These are phyloP conservation scores for Sclerotinia trifoliorum DNA, from an alignment of 2,329 filamentous ascomycete genomes.

Conservation along the genomic window DNA sequence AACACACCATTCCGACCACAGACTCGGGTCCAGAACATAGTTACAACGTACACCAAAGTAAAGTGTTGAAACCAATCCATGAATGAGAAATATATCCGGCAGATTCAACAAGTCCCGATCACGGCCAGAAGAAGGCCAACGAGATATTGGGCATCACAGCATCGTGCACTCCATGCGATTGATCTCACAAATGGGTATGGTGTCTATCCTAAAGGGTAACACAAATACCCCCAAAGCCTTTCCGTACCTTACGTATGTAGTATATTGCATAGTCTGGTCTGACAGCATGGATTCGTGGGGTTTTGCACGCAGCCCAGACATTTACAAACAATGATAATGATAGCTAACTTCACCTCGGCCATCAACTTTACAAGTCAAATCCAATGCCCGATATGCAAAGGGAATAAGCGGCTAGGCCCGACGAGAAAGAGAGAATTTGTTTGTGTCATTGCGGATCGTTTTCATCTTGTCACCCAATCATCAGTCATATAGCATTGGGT, in stretches of 20 bases:
- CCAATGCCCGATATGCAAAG: constrained; percentile 20
- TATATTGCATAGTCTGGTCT: not conserved
- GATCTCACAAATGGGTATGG: constrained; percentile 3
- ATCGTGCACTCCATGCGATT: constrained; percentile 2
- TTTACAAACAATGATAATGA: not conserved
- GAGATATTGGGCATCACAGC: constrained; percentile 19
- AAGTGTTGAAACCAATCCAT: constrained; percentile 11
- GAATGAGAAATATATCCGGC: not conserved
- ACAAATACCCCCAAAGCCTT: constrained; percentile 1
- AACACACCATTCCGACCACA: not conserved
- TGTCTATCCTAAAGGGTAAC: not conserved
- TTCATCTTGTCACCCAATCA: constrained; percentile 7
- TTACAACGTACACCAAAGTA: not conserved
- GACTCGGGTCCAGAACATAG: constrained; percentile 18
- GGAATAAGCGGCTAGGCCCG: constrained; percentile 12
- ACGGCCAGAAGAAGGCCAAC: constrained; percentile 5
- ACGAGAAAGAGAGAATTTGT: constrained; percentile 10
- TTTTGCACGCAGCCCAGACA: constrained; percentile 8
- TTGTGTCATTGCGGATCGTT: not conserved
- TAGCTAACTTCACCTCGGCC: constrained; percentile 5
- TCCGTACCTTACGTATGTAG: constrained; percentile 19
- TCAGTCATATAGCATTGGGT: not conserved
- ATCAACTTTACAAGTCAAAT: not conserved
- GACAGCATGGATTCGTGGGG: constrained; percentile 22
- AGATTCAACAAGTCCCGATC: not conserved